Base-by-base conservation (phyloP, 2,329 filamentous ascomycete species). In the Claviceps lovelessii region DNA sequence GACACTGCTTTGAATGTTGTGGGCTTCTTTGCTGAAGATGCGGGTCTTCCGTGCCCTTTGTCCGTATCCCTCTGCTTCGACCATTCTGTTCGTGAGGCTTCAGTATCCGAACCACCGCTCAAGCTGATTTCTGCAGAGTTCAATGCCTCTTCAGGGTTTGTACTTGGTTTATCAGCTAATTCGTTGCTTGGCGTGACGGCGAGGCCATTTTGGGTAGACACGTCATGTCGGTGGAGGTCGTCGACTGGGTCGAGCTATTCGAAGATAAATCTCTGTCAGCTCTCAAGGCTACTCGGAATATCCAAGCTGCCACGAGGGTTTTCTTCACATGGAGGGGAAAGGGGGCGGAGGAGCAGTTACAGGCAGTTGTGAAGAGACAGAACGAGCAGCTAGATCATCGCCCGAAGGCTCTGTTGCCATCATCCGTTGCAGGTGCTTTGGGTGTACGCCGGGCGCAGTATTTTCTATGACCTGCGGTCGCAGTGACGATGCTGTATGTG, bases 1-100 rank as follows among this genome's bases (percentile, higher is more conserved):
- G 86, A 90, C 50, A 93, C 85, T 19, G 88, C 81, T 70, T 93
- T 94, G 76, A 94, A 93, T 13, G 83, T 84, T 19, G 83, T 73
- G 23, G 84, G 83, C 69, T 88, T 91, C 76, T 87, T 90, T 58
- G 83, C 74, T 4, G 83, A 64, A 58, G 84, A 77, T 59, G 75
- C 73, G 9, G 74, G 74, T 56, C 80, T 81, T 57, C 72, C 71
- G 65, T 88, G 80, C 51, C 76, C 75, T 62, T 78, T 81, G 55
- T 78, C 76, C 56, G 74, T 79, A 65, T 79, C 76, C 58, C 78
- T 77, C 57, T 69, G 68, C 65, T 78, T 78, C 56, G 74, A 67
- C 68, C 73, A 60, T 68, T 80, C 79, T 52, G 73, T 72, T 62
- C 80, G 80, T 58, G 83, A 83, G 61, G 81, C 79, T 66, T 90